Conservation (phyloP, 1,284 basidiomycete species). For the Golubevia sp. region DNA sequence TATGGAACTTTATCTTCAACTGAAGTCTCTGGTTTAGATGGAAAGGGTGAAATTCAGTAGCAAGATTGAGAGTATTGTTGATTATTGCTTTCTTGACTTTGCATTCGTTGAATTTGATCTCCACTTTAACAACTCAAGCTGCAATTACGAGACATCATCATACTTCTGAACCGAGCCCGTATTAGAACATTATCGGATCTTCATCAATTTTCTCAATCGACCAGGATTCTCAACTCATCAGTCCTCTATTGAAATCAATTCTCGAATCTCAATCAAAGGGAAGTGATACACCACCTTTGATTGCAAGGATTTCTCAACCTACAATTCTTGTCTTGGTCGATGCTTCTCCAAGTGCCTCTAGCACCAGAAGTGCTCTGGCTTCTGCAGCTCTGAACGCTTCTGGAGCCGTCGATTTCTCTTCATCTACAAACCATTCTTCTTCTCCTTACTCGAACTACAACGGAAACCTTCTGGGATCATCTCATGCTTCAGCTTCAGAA, state of each 20-base stretch:
- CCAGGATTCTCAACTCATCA: constrained; percentile 19
- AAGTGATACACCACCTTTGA: neutral
- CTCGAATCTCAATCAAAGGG: constrained; percentile 2
- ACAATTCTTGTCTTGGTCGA: constrained; percentile 49
- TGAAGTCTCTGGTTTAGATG: constrained; percentile 69
- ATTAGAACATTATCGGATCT: constrained; percentile 33
- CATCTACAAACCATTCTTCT: constrained; percentile 5
- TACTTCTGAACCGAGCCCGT: constrained; percentile 39
- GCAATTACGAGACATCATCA: constrained; percentile 68
- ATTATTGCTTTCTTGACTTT: constrained; percentile 65
- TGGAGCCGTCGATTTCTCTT: neutral
- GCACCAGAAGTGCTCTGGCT: no score
- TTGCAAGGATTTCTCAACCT: constrained; percentile 40
- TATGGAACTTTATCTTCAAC: constrained; percentile 64
- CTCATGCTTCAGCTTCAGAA: no score
- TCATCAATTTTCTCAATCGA: constrained; percentile 31
- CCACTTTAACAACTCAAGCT: constrained; percentile 80
- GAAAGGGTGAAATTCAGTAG: constrained; percentile 76
- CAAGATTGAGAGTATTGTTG: constrained; percentile 85
- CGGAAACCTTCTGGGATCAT: no score
- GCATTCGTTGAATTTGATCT: constrained; percentile 78
- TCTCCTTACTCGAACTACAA: constrained; percentile 1
- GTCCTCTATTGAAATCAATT: constrained; percentile 21
- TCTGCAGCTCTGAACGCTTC: neutral
- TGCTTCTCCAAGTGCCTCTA: neutral